Evolutionary conservation across 225 moss, liverwort and hornwort genomes (phyloP).

Genomic region (Polytrichum commune): DNA sequence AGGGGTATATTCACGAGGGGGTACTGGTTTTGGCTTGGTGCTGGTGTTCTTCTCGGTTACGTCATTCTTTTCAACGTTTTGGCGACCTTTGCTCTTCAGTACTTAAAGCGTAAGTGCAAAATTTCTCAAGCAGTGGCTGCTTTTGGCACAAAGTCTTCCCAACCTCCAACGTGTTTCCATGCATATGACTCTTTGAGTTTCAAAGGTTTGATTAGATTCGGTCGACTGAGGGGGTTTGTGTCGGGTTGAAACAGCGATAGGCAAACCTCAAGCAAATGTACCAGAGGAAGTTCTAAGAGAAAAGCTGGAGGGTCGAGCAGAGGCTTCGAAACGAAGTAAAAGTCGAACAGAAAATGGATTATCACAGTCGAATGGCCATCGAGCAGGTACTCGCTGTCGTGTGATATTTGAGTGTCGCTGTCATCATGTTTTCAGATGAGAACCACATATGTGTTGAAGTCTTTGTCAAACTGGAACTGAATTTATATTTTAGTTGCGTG

Average conservation of each 20-base stretch:
- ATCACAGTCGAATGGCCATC: slow-evolving; percentile 13
- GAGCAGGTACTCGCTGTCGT: slow-evolving; percentile 11
- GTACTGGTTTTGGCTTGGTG: slow-evolving; percentile 90
- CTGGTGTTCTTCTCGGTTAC: slow-evolving; percentile 57
- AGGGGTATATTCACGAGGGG: slow-evolving; percentile 72
- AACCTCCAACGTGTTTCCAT: no score
- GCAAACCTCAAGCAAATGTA: slow-evolving; percentile 60
- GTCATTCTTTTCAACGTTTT: slow-evolving; percentile 62
- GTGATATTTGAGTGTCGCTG: background rate
- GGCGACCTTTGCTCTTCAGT: slow-evolving; percentile 64
- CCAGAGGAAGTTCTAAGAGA: slow-evolving; percentile 61
- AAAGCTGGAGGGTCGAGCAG: slow-evolving; percentile 51
- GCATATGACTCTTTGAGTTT: no score
- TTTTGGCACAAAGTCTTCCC: background rate
- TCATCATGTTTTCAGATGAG: background rate
- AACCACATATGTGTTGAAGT: no score
- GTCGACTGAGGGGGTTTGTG: background rate
- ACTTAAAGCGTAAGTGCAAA: slow-evolving; percentile 64
- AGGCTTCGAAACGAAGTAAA: slow-evolving; percentile 24
- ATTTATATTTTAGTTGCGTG: background rate
- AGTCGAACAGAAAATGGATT: slow-evolving; percentile 29
- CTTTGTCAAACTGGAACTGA: no score
- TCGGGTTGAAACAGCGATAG: slow-evolving; percentile 45
- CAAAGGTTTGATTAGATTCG: no score
- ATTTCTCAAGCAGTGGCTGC: background rate